Percentiles rank a stretch among this genome's conserved stretches.
Evolutionary conservation across 1,139 yeast species (phyloP).

Genomic region (Scheffersomyces cryptocercus): DNA sequence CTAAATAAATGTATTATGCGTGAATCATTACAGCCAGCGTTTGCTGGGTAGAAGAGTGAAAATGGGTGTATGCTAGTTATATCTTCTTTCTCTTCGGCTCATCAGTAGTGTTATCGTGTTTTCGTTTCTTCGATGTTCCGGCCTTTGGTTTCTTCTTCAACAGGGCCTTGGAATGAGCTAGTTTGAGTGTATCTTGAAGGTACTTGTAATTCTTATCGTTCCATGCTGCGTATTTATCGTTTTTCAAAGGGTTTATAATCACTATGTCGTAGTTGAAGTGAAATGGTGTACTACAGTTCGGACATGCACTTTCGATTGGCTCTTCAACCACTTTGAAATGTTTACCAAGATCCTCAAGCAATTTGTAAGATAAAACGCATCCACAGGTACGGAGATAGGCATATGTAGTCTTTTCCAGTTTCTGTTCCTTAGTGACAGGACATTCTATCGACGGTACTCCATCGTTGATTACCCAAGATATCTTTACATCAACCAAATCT

Average conservation of each 20-base stretch:
- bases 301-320: constrained; percentile 24
- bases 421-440: constrained; percentile 10
- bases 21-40: not conserved
- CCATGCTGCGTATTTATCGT: constrained; percentile 26
- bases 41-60: not conserved
- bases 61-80: not conserved
- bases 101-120: constrained; percentile 5
- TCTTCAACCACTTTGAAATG: constrained; percentile 2
- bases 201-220: constrained; percentile 33
- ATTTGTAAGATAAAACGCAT: constrained; percentile 33
- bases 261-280: constrained; percentile 33
- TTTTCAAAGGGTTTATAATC: constrained; percentile 23
- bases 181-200: constrained; percentile 25
- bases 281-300: constrained; percentile 30
- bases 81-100: constrained; percentile 2
- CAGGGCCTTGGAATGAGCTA: constrained; percentile 52
- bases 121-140: constrained; percentile 12
- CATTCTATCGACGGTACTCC: constrained; percentile 41
- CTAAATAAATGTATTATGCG: no score
- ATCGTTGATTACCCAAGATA: constrained; percentile 20
- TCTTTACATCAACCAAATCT: constrained; percentile 31
- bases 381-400: constrained; percentile 43
- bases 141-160: constrained; percentile 26
- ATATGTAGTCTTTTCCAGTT: constrained; percentile 14
- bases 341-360: constrained; percentile 18